Percentiles rank a stretch among this genome's conserved stretches.
These are phyloP conservation scores for Pleurotus cornucopiae DNA, from an alignment of 768 basidiomycete genomes.

Conservation along the genomic window DNA sequence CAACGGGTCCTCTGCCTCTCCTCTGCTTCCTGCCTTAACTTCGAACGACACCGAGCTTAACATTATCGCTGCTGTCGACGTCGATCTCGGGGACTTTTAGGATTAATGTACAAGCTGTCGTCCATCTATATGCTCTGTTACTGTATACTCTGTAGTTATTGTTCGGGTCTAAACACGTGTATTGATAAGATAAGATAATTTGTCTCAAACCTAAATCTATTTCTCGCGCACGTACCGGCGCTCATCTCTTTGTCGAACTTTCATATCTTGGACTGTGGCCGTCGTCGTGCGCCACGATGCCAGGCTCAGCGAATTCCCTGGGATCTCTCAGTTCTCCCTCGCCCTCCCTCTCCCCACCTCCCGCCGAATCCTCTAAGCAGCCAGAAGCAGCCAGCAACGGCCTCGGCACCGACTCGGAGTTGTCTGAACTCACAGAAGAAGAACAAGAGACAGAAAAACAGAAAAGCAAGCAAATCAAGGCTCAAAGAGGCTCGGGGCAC, in stretches of 20 bases:
- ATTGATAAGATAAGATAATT: slow-evolving; percentile 35
- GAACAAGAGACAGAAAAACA: slow-evolving; percentile 52
- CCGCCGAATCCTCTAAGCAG: slow-evolving; percentile 14
- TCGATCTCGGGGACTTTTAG: slow-evolving; percentile 79
- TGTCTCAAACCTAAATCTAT: slow-evolving; percentile 18
- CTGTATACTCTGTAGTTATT: too few relatives aligned
- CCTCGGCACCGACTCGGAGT: slow-evolving; percentile 63
- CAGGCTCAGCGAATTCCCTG: slow-evolving; percentile 59
- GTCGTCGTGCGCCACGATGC: slow-evolving; percentile 33
- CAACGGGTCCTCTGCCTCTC: slow-evolving; percentile 18
- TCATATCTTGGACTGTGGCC: slow-evolving; percentile 22
- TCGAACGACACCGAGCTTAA: slow-evolving; percentile 24
- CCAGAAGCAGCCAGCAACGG: slow-evolving; percentile 24
- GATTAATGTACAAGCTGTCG: not conserved
- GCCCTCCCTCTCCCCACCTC: slow-evolving; percentile 47
- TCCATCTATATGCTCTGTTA: too few relatives aligned
- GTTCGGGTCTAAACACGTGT: not conserved
- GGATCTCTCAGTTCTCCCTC: slow-evolving; percentile 67
- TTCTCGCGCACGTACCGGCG: slow-evolving; percentile 39
- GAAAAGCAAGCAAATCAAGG: slow-evolving; percentile 7
- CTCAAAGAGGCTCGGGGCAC: not conserved
- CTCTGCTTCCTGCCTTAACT: slow-evolving; percentile 18
- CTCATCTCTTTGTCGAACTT: slow-evolving; percentile 20
- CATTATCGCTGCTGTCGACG: slow-evolving; percentile 63
- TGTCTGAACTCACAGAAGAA: slow-evolving; percentile 82